These are phyloP conservation scores for Termitomyces sp. DNA, from an alignment of 768 basidiomycete species.

Conservation along the genomic window DNA sequence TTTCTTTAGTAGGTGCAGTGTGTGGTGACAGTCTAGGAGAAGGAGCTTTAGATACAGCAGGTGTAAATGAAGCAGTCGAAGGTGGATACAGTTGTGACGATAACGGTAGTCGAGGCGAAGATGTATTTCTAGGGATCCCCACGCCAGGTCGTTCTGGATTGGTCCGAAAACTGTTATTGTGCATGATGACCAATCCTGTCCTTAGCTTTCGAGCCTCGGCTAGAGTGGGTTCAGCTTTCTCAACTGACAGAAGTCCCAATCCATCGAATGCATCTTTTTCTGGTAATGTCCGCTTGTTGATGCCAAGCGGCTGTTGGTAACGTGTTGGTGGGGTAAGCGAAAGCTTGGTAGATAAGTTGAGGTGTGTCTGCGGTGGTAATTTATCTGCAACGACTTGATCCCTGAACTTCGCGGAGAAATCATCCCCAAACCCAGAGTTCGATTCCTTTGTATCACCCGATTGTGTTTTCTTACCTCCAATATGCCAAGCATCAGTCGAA, in stretches of 20 bases:
- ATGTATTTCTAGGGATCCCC: conserved; percentile 26
- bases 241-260: conserved; percentile 45
- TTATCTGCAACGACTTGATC: conserved; percentile 36
- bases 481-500: conserved; percentile 35
- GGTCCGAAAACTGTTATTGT: conserved; percentile 25
- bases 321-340: conserved; percentile 4
- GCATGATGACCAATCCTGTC: conserved; percentile 61
- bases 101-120: conserved; percentile 25
- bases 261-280: conserved; percentile 79
- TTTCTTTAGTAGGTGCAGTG: conserved; percentile 23
- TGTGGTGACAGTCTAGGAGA: conserved; percentile 22
- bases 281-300: conserved; percentile 7
- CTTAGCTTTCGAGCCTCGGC: conserved; percentile 71
- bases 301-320: conserved; percentile 2
- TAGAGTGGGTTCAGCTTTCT: conserved; percentile 56
- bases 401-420: conserved; percentile 57
- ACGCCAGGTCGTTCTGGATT: conserved; percentile 21
- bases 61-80: conserved; percentile 25
- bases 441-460: conserved; percentile 14
- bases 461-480: conserved; percentile 18
- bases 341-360: conserved; percentile 12
- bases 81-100: conserved; percentile 22
- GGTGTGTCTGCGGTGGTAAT: conserved; percentile 10
- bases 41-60: conserved; percentile 21
- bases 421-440: conserved; percentile 57